phyloP scores from a whole-genome alignment of 345 rosid species.

The Eucalyptus sp. region DNA sequence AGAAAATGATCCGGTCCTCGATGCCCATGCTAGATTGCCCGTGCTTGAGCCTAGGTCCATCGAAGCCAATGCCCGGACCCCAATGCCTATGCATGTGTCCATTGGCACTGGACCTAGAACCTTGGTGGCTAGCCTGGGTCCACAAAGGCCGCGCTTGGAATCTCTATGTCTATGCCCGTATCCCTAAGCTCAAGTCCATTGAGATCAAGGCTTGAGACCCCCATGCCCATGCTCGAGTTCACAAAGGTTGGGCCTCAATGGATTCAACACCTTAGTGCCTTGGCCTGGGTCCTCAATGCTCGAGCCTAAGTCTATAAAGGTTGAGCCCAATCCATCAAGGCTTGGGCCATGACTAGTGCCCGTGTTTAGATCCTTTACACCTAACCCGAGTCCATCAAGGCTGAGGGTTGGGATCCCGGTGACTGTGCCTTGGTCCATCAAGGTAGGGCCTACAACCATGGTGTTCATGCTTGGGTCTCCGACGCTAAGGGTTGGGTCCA shows the following conservation, averaged over 20 bases:
- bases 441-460: not conserved
- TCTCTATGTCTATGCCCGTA: not conserved
- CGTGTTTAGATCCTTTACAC: not conserved
- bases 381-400: not conserved
- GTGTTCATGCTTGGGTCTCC: not conserved
- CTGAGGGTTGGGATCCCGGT: fast-evolving
- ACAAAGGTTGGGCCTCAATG: not conserved
- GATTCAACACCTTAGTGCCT: not conserved
- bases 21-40: not conserved
- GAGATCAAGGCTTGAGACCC: not conserved
- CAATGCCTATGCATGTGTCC: not conserved
- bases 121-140: not conserved
- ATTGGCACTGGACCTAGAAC: no score
- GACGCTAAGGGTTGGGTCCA: not conserved
- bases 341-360: not conserved
- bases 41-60: not conserved
- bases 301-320: not conserved
- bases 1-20: not conserved
- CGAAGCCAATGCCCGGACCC: not conserved
- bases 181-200: not conserved
- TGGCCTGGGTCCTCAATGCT: not conserved
- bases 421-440: not conserved
- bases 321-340: not conserved
- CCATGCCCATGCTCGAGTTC: not conserved
- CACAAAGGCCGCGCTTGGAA: not conserved